A percentile compares a stretch with the other conserved stretches of the same genome.
These are phyloP conservation scores for Aspergillus saccharolyticus DNA, from an alignment of 495 filamentous ascomycete genomes.

Conservation along the genomic window DNA sequence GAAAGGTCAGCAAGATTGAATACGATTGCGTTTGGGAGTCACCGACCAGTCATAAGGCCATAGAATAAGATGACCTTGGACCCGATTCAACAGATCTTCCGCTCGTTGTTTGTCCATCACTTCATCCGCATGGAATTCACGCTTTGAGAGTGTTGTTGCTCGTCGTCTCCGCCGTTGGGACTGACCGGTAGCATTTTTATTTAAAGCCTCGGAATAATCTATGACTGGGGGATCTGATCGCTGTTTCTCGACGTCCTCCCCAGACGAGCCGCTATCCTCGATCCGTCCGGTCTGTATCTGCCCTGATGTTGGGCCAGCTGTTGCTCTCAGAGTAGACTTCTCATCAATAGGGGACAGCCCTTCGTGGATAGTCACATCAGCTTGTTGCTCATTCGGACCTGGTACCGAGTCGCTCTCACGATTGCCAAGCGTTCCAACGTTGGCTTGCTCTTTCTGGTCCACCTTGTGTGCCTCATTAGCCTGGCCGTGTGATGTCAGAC, in stretches of 20 bases:
- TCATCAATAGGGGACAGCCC: constrained; percentile 34
- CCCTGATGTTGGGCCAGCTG: constrained; percentile 21
- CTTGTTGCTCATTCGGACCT: constrained; percentile 18
- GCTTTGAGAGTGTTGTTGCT: constrained; percentile 69
- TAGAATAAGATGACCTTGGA: constrained; percentile 82
- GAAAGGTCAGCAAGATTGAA: not conserved
- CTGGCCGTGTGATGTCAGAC: constrained; percentile 15
- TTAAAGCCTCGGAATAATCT: constrained; percentile 47
- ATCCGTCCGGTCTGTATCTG: constrained; percentile 16
- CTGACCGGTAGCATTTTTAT: constrained; percentile 39
- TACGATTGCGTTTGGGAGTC: not conserved
- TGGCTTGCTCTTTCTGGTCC: constrained; percentile 20
- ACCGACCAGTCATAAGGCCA: constrained; percentile 88
- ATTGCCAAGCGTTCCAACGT: constrained; percentile 26
- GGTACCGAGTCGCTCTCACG: constrained; percentile 3
- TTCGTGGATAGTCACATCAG: constrained; percentile 27
- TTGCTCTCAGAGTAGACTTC: constrained; percentile 35
- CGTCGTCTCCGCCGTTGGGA: constrained; percentile 58
- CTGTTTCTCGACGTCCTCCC: constrained; percentile 32
- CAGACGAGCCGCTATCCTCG: constrained; percentile 21
- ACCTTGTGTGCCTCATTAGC: constrained; percentile 19
- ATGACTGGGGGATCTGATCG: constrained; percentile 33
- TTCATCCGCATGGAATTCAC: constrained; percentile 70
- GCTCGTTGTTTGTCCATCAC: constrained; percentile 66
- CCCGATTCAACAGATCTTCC: constrained; percentile 72